phyloP scores from a whole-genome alignment of 129 eudicot genomes.

The Flaveria linearis region DNA sequence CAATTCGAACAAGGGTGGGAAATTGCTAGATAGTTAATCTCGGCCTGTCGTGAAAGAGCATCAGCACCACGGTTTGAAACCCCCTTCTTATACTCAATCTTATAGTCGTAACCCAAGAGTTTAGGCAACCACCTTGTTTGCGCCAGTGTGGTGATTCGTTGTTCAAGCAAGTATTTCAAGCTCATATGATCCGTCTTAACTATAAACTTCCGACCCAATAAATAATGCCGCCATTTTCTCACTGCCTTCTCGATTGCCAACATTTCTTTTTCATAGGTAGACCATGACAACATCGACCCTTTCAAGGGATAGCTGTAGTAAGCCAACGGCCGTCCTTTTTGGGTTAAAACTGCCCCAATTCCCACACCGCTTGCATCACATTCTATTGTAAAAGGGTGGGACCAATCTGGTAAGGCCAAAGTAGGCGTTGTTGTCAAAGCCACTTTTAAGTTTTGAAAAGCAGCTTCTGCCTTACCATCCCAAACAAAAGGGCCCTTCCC shows the following conservation, averaged over 20 bases:
- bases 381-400: neutral
- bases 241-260: neutral
- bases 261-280: neutral
- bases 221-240: neutral
- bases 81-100: conserved; percentile 13
- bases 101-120: neutral
- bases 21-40: neutral
- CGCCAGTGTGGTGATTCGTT: neutral
- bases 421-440: neutral
- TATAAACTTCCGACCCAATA: neutral
- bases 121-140: conserved; percentile 14
- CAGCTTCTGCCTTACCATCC: neutral
- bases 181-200: neutral
- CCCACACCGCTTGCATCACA: neutral
- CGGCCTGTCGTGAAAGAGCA: neutral
- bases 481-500: neutral
- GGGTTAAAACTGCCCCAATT: neutral
- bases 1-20: neutral
- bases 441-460: neutral
- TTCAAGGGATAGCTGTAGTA: neutral
- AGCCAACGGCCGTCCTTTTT: neutral
- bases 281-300: neutral
- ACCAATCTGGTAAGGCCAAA: neutral
- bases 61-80: neutral
- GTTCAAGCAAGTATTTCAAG: neutral